phyloP scores from a whole-genome alignment of 306 rosid genomes.

The Vigna nakashimae region DNA sequence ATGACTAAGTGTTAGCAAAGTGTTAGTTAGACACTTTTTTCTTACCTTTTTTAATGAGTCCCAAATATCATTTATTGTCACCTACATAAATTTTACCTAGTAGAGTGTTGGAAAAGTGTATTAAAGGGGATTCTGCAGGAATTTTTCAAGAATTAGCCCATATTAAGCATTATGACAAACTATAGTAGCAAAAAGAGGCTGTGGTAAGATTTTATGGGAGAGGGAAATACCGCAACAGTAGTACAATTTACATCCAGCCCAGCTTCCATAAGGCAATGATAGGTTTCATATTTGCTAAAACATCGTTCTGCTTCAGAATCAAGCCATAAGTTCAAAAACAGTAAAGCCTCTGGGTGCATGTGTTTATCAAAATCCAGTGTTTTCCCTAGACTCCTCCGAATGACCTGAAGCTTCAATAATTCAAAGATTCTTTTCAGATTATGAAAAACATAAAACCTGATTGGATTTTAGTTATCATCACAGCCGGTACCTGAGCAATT shows the following conservation, averaged over 20 bases:
- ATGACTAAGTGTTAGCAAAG: not conserved
- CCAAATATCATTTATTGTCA: not conserved
- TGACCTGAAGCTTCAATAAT: constrained; percentile 50
- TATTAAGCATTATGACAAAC: constrained; percentile 21
- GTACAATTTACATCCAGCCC: constrained; percentile 51
- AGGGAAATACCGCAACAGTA: constrained; percentile 49
- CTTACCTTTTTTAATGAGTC: not conserved
- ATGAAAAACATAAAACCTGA: constrained; percentile 6
- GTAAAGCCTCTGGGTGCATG: constrained; percentile 52
- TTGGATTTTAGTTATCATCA: constrained; percentile 13
- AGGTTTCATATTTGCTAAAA: constrained; percentile 54
- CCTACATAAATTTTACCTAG: not conserved
- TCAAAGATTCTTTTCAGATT: constrained; percentile 29
- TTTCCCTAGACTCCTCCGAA: constrained; percentile 49
- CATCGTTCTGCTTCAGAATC: constrained; percentile 70
- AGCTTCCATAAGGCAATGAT: constrained; percentile 54
- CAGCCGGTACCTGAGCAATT: constrained; percentile 51
- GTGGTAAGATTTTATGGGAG: constrained; percentile 4
- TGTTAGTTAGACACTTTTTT: not conserved
- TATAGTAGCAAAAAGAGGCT: not conserved
- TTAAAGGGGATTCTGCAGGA: not conserved
- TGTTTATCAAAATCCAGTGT: constrained; percentile 50
- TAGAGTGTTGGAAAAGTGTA: not conserved
- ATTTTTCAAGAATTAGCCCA: not conserved
- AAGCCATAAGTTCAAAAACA: constrained; percentile 66